Base-by-base conservation (phyloP, 352 stramenopile species). In the Globisporangium echinulatum region DNA sequence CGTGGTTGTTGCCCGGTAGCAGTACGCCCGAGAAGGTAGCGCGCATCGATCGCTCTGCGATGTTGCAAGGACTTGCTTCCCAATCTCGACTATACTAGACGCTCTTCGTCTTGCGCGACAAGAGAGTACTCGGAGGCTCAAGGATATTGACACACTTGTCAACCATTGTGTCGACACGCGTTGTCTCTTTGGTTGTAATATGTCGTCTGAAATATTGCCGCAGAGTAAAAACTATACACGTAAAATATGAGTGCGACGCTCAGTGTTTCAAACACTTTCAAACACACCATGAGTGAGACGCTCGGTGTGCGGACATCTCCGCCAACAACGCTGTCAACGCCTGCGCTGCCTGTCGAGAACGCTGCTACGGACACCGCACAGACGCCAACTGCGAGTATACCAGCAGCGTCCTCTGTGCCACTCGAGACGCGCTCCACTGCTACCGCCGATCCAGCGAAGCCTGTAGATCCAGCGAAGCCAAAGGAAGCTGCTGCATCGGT, bases 21-120 rank as follows among this genome's bases (percentile, higher is more conserved):
- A 69, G 49, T 17, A n/a, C n/a, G 5, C 62, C 62, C 0, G 38
- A 54, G 33, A 67, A 64, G 25, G 40, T 25, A 7, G 33, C n/a
- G 8, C 48, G 61, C 52, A 56, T 56, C 15, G 43, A 5, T 7
- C 5, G 43, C 14, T 44, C 11, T 44, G 40, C 40, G 40, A 13
- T 44, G 40, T 44, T 1, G 40, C 25, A 25, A 25, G 25, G 25
- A 25, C 25, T 25, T 25, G 25, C 25, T 25, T 25, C 25, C 25
- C 1, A 25, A 25, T 25, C 25, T 25, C 25, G 25, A 25, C 25
- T 25, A 25, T 2, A 25, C 25, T 25, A 25, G 25, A 25, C 25
- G 25, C 25, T 25, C 25, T 25, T 25, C 25, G 25, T 25, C 25
- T 25, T 25, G 25, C 2, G 25, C 0, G 25, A 25, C 25, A 25